Conservation (phyloP, 73 alveolate species). For the Stentor roeselii region DNA sequence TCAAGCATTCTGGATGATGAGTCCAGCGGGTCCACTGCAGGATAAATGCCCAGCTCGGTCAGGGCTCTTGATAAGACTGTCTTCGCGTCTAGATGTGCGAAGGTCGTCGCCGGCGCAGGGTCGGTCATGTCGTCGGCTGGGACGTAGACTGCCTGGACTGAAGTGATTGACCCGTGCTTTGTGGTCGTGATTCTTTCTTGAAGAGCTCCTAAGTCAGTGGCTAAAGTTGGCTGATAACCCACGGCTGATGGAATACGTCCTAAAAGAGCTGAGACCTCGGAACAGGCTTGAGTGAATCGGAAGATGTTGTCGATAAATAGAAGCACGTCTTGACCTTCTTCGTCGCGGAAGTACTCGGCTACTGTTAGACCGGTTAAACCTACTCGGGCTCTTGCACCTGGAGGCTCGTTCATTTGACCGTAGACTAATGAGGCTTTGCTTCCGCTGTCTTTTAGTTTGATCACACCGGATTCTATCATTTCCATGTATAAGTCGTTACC, state of each 20-base stretch:
- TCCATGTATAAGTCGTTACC: constrained; percentile 87
- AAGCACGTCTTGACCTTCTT: constrained; percentile 95
- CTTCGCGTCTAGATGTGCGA: constrained; percentile 98
- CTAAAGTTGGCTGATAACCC: constrained; percentile 98
- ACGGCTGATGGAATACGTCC: constrained; percentile 99
- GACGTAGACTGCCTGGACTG: constrained; percentile 97
- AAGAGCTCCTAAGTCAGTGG: constrained; percentile 94
- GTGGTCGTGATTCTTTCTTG: constrained; percentile 97
- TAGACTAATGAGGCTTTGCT: constrained; percentile 94
- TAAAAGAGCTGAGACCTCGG: constrained; percentile 98
- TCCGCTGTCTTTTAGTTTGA: constrained; percentile 51
- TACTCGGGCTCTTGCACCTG: constrained; percentile 99
- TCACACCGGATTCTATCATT: constrained; percentile 87
- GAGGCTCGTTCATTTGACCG: constrained; percentile 99
- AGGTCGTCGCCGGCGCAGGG: constrained; percentile 99
- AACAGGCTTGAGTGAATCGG: constrained; percentile 98
- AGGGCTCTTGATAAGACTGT: constrained; percentile 92
- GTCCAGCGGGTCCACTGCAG: constrained; percentile 98
- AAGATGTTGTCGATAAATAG: constrained; percentile 96
- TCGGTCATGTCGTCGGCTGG: constrained; percentile 98
- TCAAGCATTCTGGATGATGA: constrained; percentile 96
- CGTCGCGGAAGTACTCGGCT: constrained; percentile 98
- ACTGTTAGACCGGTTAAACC: constrained; percentile 94
- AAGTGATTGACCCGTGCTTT: constrained; percentile 95
- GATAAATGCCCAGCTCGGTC: constrained; percentile 95